These are phyloP conservation scores for Aegilops longissima DNA, from an alignment of 176 grass and related monocot species.

Conservation along the genomic window DNA sequence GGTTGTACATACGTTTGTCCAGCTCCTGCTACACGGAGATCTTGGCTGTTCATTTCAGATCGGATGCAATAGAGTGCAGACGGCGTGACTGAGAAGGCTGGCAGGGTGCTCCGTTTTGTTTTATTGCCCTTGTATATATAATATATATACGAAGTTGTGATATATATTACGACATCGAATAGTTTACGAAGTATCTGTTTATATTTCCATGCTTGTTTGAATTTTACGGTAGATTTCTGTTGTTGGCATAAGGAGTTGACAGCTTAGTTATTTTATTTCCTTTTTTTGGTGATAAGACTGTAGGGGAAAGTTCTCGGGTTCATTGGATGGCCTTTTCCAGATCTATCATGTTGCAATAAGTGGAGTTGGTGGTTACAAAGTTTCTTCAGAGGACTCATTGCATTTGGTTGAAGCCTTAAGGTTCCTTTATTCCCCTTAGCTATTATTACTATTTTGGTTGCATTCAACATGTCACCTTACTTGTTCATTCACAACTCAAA, in stretches of 20 bases:
- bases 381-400: slow-evolving; percentile 93
- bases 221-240: neutral
- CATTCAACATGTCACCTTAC: slow-evolving; percentile 15
- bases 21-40: no score
- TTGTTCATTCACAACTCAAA: slow-evolving; percentile 19
- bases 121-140: neutral
- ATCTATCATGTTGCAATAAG: slow-evolving; percentile 96
- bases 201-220: slow-evolving; percentile 9
- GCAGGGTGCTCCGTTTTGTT: neutral
- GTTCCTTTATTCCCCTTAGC: slow-evolving; percentile 37
- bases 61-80: neutral
- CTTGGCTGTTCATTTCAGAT: neutral
- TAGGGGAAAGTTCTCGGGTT: slow-evolving; percentile 78
- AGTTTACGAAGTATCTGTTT: neutral
- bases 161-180: neutral
- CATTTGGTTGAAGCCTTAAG: slow-evolving; percentile 99
- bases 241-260: neutral
- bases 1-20: no score
- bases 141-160: neutral
- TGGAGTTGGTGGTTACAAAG: slow-evolving; percentile 97
- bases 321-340: slow-evolving; percentile 90
- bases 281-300: slow-evolving; percentile 61
- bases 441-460: slow-evolving; percentile 27
- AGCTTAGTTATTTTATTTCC: slow-evolving; percentile 20
- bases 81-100: neutral